These are phyloP conservation scores for Eucalyptus urophylla DNA, from an alignment of 345 rosid species.

Conservation along the genomic window DNA sequence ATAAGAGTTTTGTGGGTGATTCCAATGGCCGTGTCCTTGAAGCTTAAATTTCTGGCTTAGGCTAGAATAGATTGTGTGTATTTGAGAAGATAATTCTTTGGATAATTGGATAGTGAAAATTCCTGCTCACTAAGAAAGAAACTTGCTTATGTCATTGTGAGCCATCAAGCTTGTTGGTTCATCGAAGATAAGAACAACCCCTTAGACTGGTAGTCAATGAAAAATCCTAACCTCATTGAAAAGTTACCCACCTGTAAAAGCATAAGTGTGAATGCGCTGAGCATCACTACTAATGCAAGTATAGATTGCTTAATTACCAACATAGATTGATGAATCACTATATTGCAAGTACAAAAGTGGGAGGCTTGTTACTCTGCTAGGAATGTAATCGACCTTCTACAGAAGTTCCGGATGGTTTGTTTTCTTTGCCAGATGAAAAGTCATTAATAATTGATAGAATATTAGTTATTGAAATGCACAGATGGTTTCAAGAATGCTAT, in stretches of 20 bases:
- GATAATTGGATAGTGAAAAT: background rate
- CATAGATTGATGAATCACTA: background rate
- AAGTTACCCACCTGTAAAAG: background rate
- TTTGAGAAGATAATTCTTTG: background rate
- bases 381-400: background rate
- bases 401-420: background rate
- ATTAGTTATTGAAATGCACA: background rate
- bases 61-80: background rate
- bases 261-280: background rate
- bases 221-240: background rate
- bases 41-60: background rate
- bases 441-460: background rate
- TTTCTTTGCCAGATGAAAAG: background rate
- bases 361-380: background rate
- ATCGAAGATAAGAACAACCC: background rate
- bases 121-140: background rate
- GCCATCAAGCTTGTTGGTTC: background rate
- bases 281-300: background rate
- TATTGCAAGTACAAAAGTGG: background rate
- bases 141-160: background rate
- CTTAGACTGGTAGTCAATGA: background rate
- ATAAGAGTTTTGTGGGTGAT: background rate
- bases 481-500: background rate
- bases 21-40: background rate
- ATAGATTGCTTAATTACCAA: background rate